Percentiles rank a stretch among this genome's conserved stretches.
These are phyloP conservation scores for Candida arabinofermentans DNA, from an alignment of 805 yeast species.

Conservation along the genomic window DNA sequence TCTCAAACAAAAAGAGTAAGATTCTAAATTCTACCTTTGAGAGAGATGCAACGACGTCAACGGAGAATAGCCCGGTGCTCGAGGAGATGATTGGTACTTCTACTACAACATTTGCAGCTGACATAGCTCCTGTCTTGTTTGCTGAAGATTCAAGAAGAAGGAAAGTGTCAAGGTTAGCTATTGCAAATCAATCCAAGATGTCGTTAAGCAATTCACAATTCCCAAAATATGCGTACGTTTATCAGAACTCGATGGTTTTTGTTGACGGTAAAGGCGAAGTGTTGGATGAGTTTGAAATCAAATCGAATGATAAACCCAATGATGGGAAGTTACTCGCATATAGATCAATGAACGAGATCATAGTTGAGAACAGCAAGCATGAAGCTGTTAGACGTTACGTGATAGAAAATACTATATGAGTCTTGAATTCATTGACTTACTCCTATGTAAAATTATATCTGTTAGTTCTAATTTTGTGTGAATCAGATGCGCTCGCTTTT, in stretches of 20 bases:
- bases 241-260: slow-evolving; percentile 36
- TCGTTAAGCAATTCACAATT: slow-evolving; percentile 4
- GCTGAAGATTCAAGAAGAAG: not conserved
- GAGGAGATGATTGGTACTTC: not conserved
- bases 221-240: slow-evolving; percentile 39
- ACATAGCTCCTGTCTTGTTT: not conserved
- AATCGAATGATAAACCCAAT: not conserved
- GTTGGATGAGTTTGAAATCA: slow-evolving; percentile 23
- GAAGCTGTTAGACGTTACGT: slow-evolving; percentile 56
- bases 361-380: slow-evolving; percentile 83
- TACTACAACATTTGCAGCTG: not conserved
- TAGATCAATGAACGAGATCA: slow-evolving; percentile 62
- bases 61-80: not conserved
- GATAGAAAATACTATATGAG: slow-evolving; percentile 2
- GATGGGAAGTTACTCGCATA: slow-evolving; percentile 48
- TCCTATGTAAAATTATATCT: too few relatives aligned
- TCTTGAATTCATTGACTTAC: not conserved
- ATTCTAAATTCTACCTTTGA: not conserved
- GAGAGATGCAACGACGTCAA: not conserved
- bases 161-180: slow-evolving; percentile 5
- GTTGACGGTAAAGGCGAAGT: slow-evolving; percentile 44
- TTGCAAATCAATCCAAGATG: slow-evolving; percentile 2
- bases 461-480: too few relatives aligned
- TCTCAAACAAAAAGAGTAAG: not conserved
- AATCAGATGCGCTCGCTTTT: too few relatives aligned